These are phyloP conservation scores for Alloascoidea hylecoeti DNA, from an alignment of 805 yeast species.

Conservation along the genomic window DNA sequence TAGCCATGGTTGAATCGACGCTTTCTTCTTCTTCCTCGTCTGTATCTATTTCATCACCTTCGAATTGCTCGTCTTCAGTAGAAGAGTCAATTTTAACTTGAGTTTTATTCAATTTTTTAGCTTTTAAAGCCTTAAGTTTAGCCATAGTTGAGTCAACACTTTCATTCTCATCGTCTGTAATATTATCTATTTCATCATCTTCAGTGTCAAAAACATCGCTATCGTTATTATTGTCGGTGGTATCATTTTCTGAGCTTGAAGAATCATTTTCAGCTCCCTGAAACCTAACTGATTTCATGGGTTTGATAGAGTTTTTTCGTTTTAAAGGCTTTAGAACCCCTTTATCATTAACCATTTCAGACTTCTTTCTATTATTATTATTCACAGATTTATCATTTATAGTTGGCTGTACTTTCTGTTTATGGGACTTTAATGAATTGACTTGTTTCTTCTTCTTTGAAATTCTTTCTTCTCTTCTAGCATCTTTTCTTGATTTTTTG, in stretches of 20 bases:
- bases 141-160: slow-evolving; percentile 15
- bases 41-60: slow-evolving; percentile 5
- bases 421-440: slow-evolving; percentile 15
- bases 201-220: slow-evolving; percentile 12
- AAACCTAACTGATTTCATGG: slow-evolving; percentile 5
- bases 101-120: slow-evolving; percentile 5
- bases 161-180: slow-evolving; percentile 10
- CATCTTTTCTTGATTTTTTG: slow-evolving; percentile 24
- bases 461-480: slow-evolving; percentile 24
- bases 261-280: slow-evolving; percentile 4
- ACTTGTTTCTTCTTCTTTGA: slow-evolving; percentile 18
- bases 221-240: slow-evolving; percentile 3
- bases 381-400: slow-evolving; percentile 8
- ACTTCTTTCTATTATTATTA: slow-evolving; percentile 5
- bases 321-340: slow-evolving; percentile 11
- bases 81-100: slow-evolving; percentile 3
- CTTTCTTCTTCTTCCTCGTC: slow-evolving; percentile 16
- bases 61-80: slow-evolving; percentile 4
- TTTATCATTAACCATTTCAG: slow-evolving; percentile 7
- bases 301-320: slow-evolving; percentile 6
- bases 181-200: slow-evolving; percentile 13
- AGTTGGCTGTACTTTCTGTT: slow-evolving; percentile 20
- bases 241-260: slow-evolving; percentile 2
- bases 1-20: slow-evolving; percentile 26
- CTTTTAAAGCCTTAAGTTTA: slow-evolving; percentile 15